Evolutionary conservation across 768 basidiomycete species (phyloP), one percentile per base, ranked within the genome.

Genomic region (Epithele typhae): DNA sequence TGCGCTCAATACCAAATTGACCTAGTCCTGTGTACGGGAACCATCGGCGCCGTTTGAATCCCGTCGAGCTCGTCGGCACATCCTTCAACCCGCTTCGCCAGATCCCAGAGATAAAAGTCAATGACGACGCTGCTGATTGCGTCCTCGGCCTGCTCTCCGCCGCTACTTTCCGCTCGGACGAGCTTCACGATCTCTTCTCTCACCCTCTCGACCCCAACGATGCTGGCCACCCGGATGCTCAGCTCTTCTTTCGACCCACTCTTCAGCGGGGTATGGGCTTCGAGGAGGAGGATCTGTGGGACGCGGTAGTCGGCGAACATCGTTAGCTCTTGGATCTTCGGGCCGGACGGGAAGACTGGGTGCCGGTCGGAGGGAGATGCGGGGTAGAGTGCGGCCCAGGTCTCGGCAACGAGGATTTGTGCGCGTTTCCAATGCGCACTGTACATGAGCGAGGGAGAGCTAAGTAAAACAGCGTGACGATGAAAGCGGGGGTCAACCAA

Each of bases 281-380:
- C 59, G 33, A 93, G 73, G 32, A 72, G 67, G 22, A 95, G 68
- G 47, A 94, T 88, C 61, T 94, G 92, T 2, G 92, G 92, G 5
- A 95, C 87, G 34, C 90, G 81, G 60, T 93, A 92, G 69, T 94
- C 92, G 4, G 92, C 89, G 63, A 95, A 95, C 92, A 93, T 94
- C 18, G 92, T 92, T 10, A 94, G 75, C 40, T 81, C 68, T 40
- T 77, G 72, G 51, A 92, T 87, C 30, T 72, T 71, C 17, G 82
- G 69, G 4, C 82, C 84, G 14, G 74, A 69, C 3, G 85, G 84
- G 66, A 93, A 89, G 35, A 92, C 67, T 3, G 90, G 91, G 61
- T 93, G 91, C 2, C 59, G 47, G 0, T 41, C 43, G 8, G 69
- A 56, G 6, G 61, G 46, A 5, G 66, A 54, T 3, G 67, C 59